phyloP scores from a whole-genome alignment of 2,329 filamentous ascomycete species.

The Penicillium sp. region DNA sequence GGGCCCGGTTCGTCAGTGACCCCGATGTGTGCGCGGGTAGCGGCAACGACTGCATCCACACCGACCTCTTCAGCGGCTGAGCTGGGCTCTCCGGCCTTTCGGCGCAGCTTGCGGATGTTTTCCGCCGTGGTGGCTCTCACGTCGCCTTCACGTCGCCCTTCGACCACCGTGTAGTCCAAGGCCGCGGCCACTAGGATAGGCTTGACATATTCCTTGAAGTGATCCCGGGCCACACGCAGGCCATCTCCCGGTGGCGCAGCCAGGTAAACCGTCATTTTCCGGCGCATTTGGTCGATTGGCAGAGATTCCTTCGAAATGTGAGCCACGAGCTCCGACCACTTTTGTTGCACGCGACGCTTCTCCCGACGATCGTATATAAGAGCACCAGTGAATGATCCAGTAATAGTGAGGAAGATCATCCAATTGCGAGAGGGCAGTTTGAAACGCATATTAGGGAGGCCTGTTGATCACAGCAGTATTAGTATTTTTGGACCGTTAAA shows the following conservation, averaged over 20 bases:
- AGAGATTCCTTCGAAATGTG: slow-evolving; percentile 78
- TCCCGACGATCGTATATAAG: slow-evolving; percentile 90
- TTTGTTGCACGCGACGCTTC: slow-evolving; percentile 78
- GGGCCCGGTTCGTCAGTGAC: slow-evolving; percentile 70
- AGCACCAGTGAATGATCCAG: slow-evolving; percentile 72
- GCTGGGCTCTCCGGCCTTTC: slow-evolving; percentile 58
- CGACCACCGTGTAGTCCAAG: slow-evolving; percentile 93
- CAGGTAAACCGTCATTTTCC: slow-evolving; percentile 82
- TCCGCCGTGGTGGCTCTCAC: slow-evolving; percentile 83
- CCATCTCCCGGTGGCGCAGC: slow-evolving; percentile 84
- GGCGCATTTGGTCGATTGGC: slow-evolving; percentile 68
- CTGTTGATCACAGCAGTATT: slow-evolving; percentile 41
- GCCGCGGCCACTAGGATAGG: slow-evolving; percentile 85
- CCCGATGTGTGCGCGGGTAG: slow-evolving; percentile 62
- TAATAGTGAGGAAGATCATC: slow-evolving; percentile 88
- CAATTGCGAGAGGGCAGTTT: slow-evolving; percentile 94
- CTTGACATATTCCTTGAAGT: slow-evolving; percentile 95
- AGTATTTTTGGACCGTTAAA: slow-evolving; percentile 4
- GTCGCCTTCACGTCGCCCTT: slow-evolving; percentile 90
- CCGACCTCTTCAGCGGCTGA: slow-evolving; percentile 42
- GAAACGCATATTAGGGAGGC: slow-evolving; percentile 76
- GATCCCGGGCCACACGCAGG: slow-evolving; percentile 79
- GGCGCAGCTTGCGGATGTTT: slow-evolving; percentile 67
- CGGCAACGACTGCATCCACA: slow-evolving; percentile 60
- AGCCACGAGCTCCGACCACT: slow-evolving; percentile 82